Evolutionary conservation across 306 rosid species (phyloP).

Genomic region (Lathyrus oleraceus): DNA sequence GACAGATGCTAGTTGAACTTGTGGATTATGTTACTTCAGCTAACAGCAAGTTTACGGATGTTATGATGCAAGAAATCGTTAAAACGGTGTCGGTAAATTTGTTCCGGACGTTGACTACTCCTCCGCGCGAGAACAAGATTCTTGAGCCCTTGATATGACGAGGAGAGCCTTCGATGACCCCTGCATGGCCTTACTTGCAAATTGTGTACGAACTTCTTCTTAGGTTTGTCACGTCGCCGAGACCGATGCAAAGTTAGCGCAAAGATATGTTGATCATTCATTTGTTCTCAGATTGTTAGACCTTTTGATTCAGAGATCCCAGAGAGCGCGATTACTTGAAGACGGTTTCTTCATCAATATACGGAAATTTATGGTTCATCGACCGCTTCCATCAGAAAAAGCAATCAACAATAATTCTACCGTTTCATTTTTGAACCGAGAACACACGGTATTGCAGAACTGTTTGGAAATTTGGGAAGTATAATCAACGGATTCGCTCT

Average conservation of each 20-base stretch:
- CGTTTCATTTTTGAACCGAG: slow-evolving; percentile 91
- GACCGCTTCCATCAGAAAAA: slow-evolving; percentile 95
- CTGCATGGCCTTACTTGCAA: slow-evolving; percentile 95
- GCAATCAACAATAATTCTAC: slow-evolving; percentile 86
- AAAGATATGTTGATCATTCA: slow-evolving; percentile 89
- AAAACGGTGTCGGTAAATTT: slow-evolving; percentile 81
- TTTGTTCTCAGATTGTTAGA: slow-evolving; percentile 85
- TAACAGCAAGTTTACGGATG: slow-evolving; percentile 77
- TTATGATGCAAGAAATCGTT: slow-evolving; percentile 71
- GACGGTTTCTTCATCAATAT: slow-evolving; percentile 90
- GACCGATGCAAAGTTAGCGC: slow-evolving; percentile 95
- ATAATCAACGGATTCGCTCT: slow-evolving; percentile 96
- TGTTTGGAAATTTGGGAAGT: slow-evolving; percentile 93
- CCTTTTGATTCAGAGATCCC: slow-evolving; percentile 96
- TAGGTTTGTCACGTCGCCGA: slow-evolving; percentile 87
- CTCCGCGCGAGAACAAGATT: slow-evolving; percentile 75
- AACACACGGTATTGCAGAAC: slow-evolving; percentile 93
- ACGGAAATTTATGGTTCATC: slow-evolving; percentile 95
- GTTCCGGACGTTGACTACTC: slow-evolving; percentile 76
- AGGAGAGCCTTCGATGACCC: slow-evolving; percentile 97
- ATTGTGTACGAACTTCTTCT: slow-evolving; percentile 81
- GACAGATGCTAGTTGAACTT: slow-evolving; percentile 85
- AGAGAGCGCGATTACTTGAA: slow-evolving; percentile 96
- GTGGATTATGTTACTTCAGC: slow-evolving; percentile 88
- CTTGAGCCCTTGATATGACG: slow-evolving; percentile 88